Percentiles rank a stretch among this genome's conserved stretches.
These are phyloP conservation scores for Cladosporium sp. DNA, from an alignment of 2,329 filamentous ascomycete genomes.

Conservation along the genomic window DNA sequence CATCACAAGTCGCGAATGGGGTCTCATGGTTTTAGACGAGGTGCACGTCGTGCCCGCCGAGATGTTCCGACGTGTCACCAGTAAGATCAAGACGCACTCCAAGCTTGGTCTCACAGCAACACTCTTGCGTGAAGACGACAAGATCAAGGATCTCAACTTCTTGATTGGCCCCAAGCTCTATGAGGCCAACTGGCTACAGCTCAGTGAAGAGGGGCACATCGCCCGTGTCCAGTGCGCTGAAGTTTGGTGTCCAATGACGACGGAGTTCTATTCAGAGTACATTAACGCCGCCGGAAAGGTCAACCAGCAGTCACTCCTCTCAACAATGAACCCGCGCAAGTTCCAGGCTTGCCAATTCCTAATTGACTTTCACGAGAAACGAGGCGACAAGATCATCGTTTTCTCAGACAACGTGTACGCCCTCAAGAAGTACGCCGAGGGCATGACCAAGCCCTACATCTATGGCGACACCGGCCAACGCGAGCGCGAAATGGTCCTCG, in stretches of 20 bases:
- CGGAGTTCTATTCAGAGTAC: constrained; percentile 96
- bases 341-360: constrained; percentile 97
- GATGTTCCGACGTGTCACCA: constrained; percentile 93
- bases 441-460: constrained; percentile 84
- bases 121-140: constrained; percentile 92
- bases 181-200: constrained; percentile 99
- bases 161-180: constrained; percentile 96
- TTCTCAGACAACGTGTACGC: constrained; percentile 98
- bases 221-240: constrained; percentile 96
- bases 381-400: constrained; percentile 96
- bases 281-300: constrained; percentile 63
- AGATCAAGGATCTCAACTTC: constrained; percentile 96
- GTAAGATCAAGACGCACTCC: constrained; percentile 88
- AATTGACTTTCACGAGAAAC: constrained; percentile 94
- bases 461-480: constrained; percentile 83
- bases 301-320: constrained; percentile 69
- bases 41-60: constrained; percentile 97
- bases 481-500: constrained; percentile 82
- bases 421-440: constrained; percentile 78
- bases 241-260: constrained; percentile 99
- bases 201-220: constrained; percentile 95
- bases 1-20: constrained; percentile 86
- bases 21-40: constrained; percentile 93
- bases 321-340: constrained; percentile 97
- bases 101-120: constrained; percentile 95